phyloP scores from a whole-genome alignment of 2,329 filamentous ascomycete species.

The Sporothrix brunneoviolacea region DNA sequence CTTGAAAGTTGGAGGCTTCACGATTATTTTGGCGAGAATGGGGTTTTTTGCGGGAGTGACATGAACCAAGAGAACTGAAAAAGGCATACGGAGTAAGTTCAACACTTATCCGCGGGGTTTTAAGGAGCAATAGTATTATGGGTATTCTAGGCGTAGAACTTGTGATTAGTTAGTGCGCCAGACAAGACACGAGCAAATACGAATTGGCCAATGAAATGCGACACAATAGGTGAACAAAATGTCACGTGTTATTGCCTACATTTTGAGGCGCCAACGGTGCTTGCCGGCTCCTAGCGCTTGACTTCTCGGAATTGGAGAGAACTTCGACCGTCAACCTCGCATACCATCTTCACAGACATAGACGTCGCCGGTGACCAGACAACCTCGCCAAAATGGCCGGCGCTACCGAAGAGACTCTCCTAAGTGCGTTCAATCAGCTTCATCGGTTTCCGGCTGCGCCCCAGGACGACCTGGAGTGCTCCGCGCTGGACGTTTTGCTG shows the following conservation, averaged over 20 bases:
- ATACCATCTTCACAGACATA: not conserved
- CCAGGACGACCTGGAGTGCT: not conserved
- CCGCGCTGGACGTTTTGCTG: too few relatives aligned
- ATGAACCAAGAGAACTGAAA: not conserved
- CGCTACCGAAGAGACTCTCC: constrained; percentile 10
- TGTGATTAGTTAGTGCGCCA: too few relatives aligned
- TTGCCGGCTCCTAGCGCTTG: too few relatives aligned
- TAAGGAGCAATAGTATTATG: too few relatives aligned
- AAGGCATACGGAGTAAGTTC: not conserved
- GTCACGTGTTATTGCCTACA: constrained; percentile 6
- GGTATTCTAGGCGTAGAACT: too few relatives aligned
- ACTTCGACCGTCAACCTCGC: too few relatives aligned
- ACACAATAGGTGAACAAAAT: not conserved
- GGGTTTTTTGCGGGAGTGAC: too few relatives aligned
- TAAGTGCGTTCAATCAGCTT: constrained; percentile 11
- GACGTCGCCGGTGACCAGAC: not conserved
- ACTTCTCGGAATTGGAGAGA: not conserved
- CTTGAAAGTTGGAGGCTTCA: constrained; percentile 16
- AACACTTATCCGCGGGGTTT: not conserved
- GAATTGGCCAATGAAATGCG: not conserved
- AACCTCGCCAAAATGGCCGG: constrained; percentile 7
- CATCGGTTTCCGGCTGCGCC: too few relatives aligned
- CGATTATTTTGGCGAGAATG: too few relatives aligned
- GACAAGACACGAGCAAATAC: not conserved
- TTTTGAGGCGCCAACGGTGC: constrained; percentile 9